A percentile compares a stretch with the other conserved stretches of the same genome.
Conservation (phyloP, 169 alveolate species). For the Cyclospora cayetanensis region DNA sequence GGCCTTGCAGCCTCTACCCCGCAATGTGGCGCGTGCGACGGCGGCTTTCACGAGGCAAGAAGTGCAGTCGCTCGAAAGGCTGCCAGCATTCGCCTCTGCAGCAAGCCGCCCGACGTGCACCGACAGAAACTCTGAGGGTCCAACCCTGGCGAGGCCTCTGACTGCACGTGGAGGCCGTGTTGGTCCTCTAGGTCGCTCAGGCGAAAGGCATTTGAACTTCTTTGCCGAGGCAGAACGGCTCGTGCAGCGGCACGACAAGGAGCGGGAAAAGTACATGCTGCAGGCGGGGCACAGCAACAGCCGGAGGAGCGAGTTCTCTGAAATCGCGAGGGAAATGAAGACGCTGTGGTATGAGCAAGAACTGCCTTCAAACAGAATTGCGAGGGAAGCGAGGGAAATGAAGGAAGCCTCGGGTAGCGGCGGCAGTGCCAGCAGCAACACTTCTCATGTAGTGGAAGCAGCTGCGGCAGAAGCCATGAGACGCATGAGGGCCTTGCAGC, state of each 20-base stretch:
- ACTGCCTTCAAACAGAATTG: neutral
- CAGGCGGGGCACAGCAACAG: conserved; percentile 42
- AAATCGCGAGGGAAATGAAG: neutral
- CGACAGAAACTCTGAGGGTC: too few species aligned
- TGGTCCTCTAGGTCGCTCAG: neutral
- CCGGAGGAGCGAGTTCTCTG: conserved; percentile 60
- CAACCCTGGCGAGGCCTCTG: neutral
- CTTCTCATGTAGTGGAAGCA: neutral
- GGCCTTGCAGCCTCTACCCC: too few species aligned
- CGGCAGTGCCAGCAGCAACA: neutral
- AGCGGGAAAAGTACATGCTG: conserved; percentile 47
- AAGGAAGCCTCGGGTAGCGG: too few species aligned
- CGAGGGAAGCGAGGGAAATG: neutral
- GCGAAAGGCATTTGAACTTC: conserved; percentile 7
- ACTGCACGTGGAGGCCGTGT: neutral
- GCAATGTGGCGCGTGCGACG: too few species aligned
- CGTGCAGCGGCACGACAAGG: conserved; percentile 73
- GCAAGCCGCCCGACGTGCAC: too few species aligned
- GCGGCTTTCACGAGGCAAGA: too few species aligned
- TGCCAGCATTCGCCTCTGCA: too few species aligned
- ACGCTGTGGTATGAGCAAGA: neutral
- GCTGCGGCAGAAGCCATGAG: neutral
- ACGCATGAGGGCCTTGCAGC: neutral
- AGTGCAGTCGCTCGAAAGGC: too few species aligned
- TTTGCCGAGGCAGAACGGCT: conserved; percentile 70